A percentile compares a stretch with the other conserved stretches of the same genome.
These are phyloP conservation scores for Trichosporon ovoides DNA, from an alignment of 1,284 basidiomycete species.

Conservation along the genomic window DNA sequence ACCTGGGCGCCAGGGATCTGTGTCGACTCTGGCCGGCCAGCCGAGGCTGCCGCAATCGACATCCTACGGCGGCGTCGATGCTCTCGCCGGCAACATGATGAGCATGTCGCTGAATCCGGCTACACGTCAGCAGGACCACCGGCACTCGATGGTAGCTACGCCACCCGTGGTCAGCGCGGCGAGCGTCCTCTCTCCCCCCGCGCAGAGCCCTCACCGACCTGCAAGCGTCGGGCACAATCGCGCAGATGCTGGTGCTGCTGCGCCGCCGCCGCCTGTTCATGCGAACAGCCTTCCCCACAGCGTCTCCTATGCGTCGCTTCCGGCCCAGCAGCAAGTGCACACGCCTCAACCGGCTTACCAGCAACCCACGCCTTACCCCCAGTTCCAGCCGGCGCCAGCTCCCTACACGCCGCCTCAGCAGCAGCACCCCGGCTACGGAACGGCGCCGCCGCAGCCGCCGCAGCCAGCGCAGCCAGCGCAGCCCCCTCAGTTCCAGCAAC, in stretches of 20 bases:
- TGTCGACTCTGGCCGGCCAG: conserved; percentile 19
- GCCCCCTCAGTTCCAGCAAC: neutral
- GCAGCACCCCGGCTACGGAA: neutral
- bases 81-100: conserved; percentile 35
- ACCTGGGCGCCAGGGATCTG: conserved; percentile 15
- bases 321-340: neutral
- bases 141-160: conserved; percentile 32
- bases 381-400: neutral
- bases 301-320: neutral
- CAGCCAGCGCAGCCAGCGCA: conserved; percentile 5
- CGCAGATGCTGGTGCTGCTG: neutral
- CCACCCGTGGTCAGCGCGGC: neutral
- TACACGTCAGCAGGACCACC: conserved; percentile 21
- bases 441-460: neutral
- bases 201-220: neutral
- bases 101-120: conserved; percentile 33
- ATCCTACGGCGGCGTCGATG: conserved; percentile 24
- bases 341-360: conserved; percentile 1
- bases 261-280: neutral
- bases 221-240: neutral
- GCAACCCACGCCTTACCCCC: neutral
- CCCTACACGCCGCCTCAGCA: conserved; percentile 3
- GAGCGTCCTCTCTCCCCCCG: neutral
- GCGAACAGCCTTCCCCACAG: neutral
- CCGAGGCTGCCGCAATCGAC: conserved; percentile 28